Conservation (phyloP, 805 yeast species). For the Sugiyamaella americana region DNA sequence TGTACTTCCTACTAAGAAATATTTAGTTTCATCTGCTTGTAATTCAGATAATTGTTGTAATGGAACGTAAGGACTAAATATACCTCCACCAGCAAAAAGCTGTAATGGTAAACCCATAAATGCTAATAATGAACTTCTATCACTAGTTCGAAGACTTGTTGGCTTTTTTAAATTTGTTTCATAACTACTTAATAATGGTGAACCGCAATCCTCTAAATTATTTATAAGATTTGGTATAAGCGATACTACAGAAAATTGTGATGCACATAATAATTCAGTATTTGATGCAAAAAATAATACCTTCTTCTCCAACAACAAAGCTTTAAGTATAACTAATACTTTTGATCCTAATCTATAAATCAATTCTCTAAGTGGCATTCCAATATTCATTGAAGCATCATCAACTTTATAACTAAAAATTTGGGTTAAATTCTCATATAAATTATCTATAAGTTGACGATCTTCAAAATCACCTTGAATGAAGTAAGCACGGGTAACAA, state of each 20-base stretch:
- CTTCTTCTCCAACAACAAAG: slow-evolving; percentile 66
- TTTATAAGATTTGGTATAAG: slow-evolving; percentile 75
- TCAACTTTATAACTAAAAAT: slow-evolving; percentile 31
- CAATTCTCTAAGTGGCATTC: slow-evolving; percentile 63
- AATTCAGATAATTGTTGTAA: slow-evolving; percentile 83
- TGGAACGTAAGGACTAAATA: slow-evolving; percentile 92
- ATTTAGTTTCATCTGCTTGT: slow-evolving; percentile 46
- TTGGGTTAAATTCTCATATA: slow-evolving; percentile 54
- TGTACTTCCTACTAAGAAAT: slow-evolving; percentile 80
- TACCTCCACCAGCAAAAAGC: slow-evolving; percentile 76
- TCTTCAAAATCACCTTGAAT: slow-evolving; percentile 74
- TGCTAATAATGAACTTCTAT: slow-evolving; percentile 64
- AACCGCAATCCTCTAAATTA: slow-evolving; percentile 69
- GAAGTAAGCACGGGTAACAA: slow-evolving; percentile 82
- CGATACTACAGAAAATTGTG: slow-evolving; percentile 78
- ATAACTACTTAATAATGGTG: slow-evolving; percentile 59
- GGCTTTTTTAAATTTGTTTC: slow-evolving; percentile 50
- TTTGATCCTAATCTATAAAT: slow-evolving; percentile 53
- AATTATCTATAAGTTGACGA: slow-evolving; percentile 55
- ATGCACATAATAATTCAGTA: slow-evolving; percentile 71
- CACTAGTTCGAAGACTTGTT: slow-evolving; percentile 66
- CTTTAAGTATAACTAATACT: slow-evolving; percentile 64
- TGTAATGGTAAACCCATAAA: slow-evolving; percentile 88
- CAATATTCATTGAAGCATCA: slow-evolving; percentile 63
- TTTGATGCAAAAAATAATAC: slow-evolving; percentile 73